phyloP scores from a whole-genome alignment of 371 early-diverging fungal species.

The Umbelopsis sp. region DNA sequence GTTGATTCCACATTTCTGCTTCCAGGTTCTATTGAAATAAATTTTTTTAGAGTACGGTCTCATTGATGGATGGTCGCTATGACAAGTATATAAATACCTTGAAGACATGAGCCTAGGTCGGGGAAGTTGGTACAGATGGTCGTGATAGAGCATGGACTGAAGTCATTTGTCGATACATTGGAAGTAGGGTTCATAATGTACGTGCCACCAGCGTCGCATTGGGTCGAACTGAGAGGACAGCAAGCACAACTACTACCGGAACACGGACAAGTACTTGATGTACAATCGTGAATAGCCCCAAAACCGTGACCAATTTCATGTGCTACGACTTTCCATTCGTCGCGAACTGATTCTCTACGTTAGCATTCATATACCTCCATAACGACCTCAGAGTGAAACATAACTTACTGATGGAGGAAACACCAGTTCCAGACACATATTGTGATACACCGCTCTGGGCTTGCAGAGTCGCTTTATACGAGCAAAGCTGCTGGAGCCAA shows the following conservation, averaged over 20 bases:
- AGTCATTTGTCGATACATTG: conserved; percentile 65
- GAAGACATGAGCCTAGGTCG: conserved; percentile 60
- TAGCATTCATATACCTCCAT: neutral
- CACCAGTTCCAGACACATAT: conserved; percentile 83
- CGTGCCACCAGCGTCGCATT: conserved; percentile 77
- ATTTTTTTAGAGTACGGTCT: neutral
- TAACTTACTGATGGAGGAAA: conserved; percentile 74
- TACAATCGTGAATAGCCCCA: conserved; percentile 81
- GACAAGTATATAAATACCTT: conserved; percentile 35
- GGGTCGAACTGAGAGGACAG: conserved; percentile 63
- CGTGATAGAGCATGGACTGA: conserved; percentile 81
- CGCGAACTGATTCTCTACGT: conserved; percentile 49
- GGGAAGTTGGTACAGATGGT: conserved; percentile 67
- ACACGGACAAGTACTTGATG: conserved; percentile 59
- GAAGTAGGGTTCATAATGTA: conserved; percentile 89
- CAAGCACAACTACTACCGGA: conserved; percentile 57
- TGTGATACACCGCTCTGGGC: conserved; percentile 43
- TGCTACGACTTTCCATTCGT: conserved; percentile 95
- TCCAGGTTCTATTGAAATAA: conserved; percentile 58
- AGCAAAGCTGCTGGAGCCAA: conserved; percentile 86
- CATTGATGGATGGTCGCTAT: neutral
- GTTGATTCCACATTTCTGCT: conserved; percentile 42
- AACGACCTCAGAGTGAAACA: neutral
- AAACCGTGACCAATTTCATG: conserved; percentile 95
- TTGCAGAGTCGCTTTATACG: conserved; percentile 49